Evolutionary conservation across 2,329 filamentous ascomycete genomes (phyloP).

Genomic region (Sporothrix globosa): DNA sequence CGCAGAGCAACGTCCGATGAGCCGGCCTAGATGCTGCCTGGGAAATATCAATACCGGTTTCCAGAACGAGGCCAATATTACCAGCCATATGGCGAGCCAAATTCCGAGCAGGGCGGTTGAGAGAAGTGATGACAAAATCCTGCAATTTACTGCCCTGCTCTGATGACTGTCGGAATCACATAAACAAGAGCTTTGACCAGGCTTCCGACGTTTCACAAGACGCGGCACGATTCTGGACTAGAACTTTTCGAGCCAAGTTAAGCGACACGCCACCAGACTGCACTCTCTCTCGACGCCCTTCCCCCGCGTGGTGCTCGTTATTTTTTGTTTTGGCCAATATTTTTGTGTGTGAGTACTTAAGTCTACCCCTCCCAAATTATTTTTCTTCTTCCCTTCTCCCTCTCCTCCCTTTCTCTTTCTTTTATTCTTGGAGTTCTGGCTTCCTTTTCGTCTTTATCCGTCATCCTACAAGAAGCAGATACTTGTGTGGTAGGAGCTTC

Average conservation of each 20-base stretch:
- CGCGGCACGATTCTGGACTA: background rate
- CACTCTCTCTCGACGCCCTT: background rate
- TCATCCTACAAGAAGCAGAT: background rate
- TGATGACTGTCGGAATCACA: background rate
- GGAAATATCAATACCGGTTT: background rate
- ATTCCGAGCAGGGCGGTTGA: too few species aligned
- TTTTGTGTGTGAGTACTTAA: background rate
- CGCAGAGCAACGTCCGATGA: background rate
- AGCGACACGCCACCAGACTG: background rate
- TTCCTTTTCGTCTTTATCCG: slow-evolving; percentile 5
- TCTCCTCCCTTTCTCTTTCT: background rate
- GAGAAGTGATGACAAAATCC: background rate
- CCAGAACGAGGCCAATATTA: background rate
- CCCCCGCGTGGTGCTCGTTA: background rate
- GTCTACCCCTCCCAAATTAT: slow-evolving; percentile 2
- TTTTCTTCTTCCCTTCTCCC: background rate
- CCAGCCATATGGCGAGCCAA: background rate
- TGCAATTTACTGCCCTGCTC: background rate
- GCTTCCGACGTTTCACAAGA: slow-evolving; percentile 11
- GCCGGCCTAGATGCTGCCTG: background rate
- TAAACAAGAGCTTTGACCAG: background rate
- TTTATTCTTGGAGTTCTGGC: background rate
- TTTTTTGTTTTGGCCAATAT: background rate
- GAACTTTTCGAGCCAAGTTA: background rate
- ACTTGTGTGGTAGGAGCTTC: background rate